Percentiles rank a stretch among this genome's conserved stretches.
Conservation (phyloP, 176 grass and related monocot species). For the Aegilops sharonensis region DNA sequence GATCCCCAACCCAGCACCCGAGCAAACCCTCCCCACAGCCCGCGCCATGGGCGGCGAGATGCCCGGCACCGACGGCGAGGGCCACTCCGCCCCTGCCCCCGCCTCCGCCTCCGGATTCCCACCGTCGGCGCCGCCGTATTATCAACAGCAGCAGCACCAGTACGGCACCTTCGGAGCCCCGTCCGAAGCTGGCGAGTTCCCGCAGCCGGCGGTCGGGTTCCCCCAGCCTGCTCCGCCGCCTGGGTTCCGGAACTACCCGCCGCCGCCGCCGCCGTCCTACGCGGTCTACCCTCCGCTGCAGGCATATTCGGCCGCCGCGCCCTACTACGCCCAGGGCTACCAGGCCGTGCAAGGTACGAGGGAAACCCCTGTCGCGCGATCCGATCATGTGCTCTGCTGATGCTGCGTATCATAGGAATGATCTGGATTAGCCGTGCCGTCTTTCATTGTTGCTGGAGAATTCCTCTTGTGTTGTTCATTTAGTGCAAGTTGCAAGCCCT, state of each 20-base stretch:
- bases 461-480: background rate
- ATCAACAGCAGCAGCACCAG: slow-evolving; percentile 30
- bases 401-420: background rate
- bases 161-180: slow-evolving; percentile 74
- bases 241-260: slow-evolving; percentile 23
- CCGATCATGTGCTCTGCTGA: background rate
- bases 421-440: background rate
- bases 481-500: background rate
- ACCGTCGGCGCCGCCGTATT: slow-evolving; percentile 33
- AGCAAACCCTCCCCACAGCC: slow-evolving; percentile 1
- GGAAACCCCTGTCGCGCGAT: background rate
- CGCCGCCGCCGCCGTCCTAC: slow-evolving; percentile 17
- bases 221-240: slow-evolving; percentile 64
- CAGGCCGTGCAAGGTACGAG: slow-evolving; percentile 65
- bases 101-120: slow-evolving; percentile 26
- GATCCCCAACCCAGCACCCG: slow-evolving; percentile 13
- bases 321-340: slow-evolving; percentile 73
- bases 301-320: slow-evolving; percentile 45
- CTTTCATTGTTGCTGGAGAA: background rate
- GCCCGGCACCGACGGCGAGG: slow-evolving; percentile 36
- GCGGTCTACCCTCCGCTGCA: slow-evolving; percentile 47
- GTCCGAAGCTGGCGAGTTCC: slow-evolving; percentile 32
- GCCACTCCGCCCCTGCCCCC: slow-evolving; percentile 9
- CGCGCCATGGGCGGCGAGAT: slow-evolving; percentile 34
- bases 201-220: slow-evolving; percentile 68